phyloP scores from a whole-genome alignment of 441 rosid species.

The Eruca vesicaria region DNA sequence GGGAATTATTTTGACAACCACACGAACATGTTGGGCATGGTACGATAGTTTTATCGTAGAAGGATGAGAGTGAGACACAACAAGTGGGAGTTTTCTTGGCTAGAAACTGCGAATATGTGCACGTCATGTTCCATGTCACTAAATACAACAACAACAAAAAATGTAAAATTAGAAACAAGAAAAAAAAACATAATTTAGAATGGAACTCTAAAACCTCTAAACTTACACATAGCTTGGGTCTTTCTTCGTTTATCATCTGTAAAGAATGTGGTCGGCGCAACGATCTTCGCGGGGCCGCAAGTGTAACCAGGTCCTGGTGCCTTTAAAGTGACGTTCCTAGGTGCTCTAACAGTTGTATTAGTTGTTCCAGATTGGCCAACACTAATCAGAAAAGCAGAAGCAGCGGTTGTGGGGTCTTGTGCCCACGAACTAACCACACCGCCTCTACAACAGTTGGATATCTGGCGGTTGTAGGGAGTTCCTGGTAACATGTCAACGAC shows the following conservation, averaged over 20 bases:
- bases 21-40: conserved; percentile 77
- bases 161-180: not conserved
- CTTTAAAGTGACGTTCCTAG: conserved; percentile 63
- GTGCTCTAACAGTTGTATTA: conserved; percentile 62
- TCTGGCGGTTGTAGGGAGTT: conserved; percentile 67
- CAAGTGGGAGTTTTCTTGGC: conserved; percentile 70
- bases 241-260: conserved; percentile 60
- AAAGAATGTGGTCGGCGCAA: conserved; percentile 52
- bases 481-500: conserved; percentile 83
- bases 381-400: conserved; percentile 67
- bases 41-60: conserved; percentile 68
- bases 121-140: conserved; percentile 94
- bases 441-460: conserved; percentile 83
- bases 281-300: conserved; percentile 61
- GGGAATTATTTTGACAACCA: conserved; percentile 59
- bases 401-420: conserved; percentile 74
- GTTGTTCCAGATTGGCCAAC: conserved; percentile 78
- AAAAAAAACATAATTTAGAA: not conserved
- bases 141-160: conserved; percentile 22
- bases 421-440: conserved; percentile 72
- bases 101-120: conserved; percentile 80
- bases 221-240: conserved; percentile 82
- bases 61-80: conserved; percentile 85
- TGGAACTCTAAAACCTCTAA: not conserved
- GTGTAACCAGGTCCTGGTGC: conserved; percentile 88